Evolutionary conservation across 352 stramenopile genomes (phyloP), one percentile per base, ranked within the genome.

Genomic region (Achlya hypogyna): DNA sequence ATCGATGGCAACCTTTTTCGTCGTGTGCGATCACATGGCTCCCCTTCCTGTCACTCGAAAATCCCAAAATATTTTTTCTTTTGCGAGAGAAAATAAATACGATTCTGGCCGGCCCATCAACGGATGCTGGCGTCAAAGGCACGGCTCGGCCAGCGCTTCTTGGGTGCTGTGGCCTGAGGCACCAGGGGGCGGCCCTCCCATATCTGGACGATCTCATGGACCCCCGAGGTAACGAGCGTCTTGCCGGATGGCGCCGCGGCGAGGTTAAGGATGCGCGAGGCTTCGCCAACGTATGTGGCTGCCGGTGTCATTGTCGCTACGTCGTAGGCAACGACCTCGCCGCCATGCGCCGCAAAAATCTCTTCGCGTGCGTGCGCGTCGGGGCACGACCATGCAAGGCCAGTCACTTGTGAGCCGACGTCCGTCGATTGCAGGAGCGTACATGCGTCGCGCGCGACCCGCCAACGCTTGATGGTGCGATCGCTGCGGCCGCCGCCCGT

Each of bases 401-500:
- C 60, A 45, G 60, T 58, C 5, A 67, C 25, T 59, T 67, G 60
- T 6, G 60, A 25, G n/a, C 23, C 34, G n/a, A 34, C 51, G 27
- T 67, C 51, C 1, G 23, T 20, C 18, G 60, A 67, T 20, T 58
- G 60, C 51, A 45, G 25, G 9, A 67, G 47, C 18, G 51, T 67
- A 23, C 60, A 67, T 12, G 60, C 51, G 38, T 49, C 38, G 9
- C 42, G 29, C n/a, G 60, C 38, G 32, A 67, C 43, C 2, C 60
- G 60, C 60, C 60, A 67, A 4, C 42, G 43, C 28, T 67, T 67
- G 12, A 67, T 34, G 9, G 60, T 51, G 25, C 32, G 23, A 38
- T 67, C 60, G 6, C 22, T 67, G 14, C 27, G 18, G 9, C 60
- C 60, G 28, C 60, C 60, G 27, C 60, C 60, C 31, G 60, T 67